phyloP scores from a whole-genome alignment of 352 stramenopile species.

The Globisporangium takayamanum region DNA sequence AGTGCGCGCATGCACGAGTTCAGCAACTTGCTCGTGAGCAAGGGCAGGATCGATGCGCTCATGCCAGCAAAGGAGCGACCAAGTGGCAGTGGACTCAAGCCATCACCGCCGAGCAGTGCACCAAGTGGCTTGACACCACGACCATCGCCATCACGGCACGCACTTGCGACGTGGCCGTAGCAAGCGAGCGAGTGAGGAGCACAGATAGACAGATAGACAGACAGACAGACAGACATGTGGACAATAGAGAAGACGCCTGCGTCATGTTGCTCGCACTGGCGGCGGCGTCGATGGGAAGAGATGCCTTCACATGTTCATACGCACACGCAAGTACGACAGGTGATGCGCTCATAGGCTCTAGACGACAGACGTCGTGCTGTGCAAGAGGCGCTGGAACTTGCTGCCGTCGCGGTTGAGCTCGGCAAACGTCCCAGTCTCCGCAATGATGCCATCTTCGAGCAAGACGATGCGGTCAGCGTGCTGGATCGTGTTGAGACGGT shows the following conservation, averaged over 20 bases:
- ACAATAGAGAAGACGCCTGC: neutral
- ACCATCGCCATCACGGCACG: constrained; percentile 8
- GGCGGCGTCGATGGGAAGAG: neutral
- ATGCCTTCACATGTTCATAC: no score
- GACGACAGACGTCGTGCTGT: constrained; percentile 45
- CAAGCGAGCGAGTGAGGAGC: neutral
- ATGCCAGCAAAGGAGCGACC: constrained; percentile 10
- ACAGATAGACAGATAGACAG: neutral
- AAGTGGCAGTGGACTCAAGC: no score
- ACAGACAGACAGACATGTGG: neutral
- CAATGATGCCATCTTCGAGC: constrained; percentile 73
- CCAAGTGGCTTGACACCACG: constrained; percentile 5
- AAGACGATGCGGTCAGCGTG: constrained; percentile 79
- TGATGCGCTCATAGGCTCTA: neutral
- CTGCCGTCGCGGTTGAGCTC: constrained; percentile 71
- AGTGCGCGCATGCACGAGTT: constrained; percentile 43
- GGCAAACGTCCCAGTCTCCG: constrained; percentile 68
- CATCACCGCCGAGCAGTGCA: neutral
- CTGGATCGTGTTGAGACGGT: constrained; percentile 83
- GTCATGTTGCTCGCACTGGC: neutral
- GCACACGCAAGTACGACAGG: neutral
- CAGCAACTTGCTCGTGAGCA: constrained; percentile 65
- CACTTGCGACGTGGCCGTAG: neutral
- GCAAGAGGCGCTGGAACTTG: constrained; percentile 70
- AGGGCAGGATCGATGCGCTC: constrained; percentile 34